Evolutionary conservation across 148 eudicot genomes (phyloP), one percentile per base, ranked within the genome.

Genomic region (Camellia japonica): DNA sequence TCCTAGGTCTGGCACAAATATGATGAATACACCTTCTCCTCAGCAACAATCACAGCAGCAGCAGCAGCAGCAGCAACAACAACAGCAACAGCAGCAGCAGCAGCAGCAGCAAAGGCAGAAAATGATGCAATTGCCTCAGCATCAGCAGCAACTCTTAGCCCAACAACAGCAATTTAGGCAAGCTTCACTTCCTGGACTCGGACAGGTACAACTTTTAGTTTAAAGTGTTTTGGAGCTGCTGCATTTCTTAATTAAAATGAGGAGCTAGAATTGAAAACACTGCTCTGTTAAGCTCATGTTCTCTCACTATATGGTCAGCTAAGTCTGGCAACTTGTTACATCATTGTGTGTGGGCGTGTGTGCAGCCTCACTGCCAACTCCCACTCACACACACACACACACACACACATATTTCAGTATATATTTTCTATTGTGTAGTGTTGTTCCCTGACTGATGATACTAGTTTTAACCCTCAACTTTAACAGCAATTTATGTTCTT

Each of bases 21-120:
- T 92, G 89, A 92, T 90, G 94, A 92, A 94, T 84, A 91, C 93
- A 76, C 98, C 97, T 56, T 94, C 98, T 73, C 97, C 99, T 75
- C 98, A 92, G 86, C 99, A 93, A 83, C 98, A 93, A 75, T 62
- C 89, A 71, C 90, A 80, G 12, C 88, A 83, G 69, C 90, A 85
- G 66, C 88, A 80, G 12, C 88, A 86, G 9, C 85, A 74, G 15
- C 89, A 68, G 23, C 89, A 81, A 42, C 93, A 87, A 14, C 90
- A 81, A 62, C 87, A 78, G 13, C 90, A 81, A 62, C 87, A 78
- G 16, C 86, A 78, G 19, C 87, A 84, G 44, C 90, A 77, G 70
- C 87, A 80, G 9, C 87, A 83, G 5, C 90, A 87, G 82, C 96
- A 86, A 76, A 90, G 97, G 84, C 94, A 92, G 83, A 93, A 93